A percentile compares a stretch with the other conserved stretches of the same genome.
phyloP scores from a whole-genome alignment of 805 yeast genomes.

The Suhomyces canberraensis region DNA sequence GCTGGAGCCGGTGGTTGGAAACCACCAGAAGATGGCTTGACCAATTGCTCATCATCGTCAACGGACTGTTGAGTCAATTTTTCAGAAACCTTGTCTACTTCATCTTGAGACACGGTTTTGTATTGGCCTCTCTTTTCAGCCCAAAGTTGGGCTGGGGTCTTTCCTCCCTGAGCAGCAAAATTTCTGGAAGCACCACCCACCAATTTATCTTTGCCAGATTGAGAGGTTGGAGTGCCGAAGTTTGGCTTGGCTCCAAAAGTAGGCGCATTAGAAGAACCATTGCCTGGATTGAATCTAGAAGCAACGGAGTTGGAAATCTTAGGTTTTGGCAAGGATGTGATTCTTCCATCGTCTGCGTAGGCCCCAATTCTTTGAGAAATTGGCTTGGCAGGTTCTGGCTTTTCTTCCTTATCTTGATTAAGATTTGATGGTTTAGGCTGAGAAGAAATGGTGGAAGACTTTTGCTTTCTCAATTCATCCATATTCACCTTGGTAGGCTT shows the following conservation, averaged over 20 bases:
- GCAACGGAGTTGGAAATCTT: slow-evolving; percentile 50
- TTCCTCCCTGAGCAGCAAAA: slow-evolving; percentile 69
- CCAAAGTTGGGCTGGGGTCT: slow-evolving; percentile 94
- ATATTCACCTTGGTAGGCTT: slow-evolving; percentile 64
- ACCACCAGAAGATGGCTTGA: slow-evolving; percentile 8
- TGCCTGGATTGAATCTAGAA: slow-evolving; percentile 42
- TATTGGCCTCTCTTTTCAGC: slow-evolving; percentile 82
- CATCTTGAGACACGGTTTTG: slow-evolving; percentile 36
- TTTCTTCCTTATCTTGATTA: slow-evolving; percentile 7
- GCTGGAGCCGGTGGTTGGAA: slow-evolving; percentile 6
- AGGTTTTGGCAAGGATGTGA: slow-evolving; percentile 63
- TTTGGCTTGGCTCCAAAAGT: slow-evolving; percentile 35
- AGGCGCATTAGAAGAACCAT: slow-evolving; percentile 18
- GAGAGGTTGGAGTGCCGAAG: slow-evolving; percentile 26
- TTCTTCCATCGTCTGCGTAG: slow-evolving; percentile 48
- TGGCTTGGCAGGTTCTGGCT: slow-evolving; percentile 38
- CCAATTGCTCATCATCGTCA: slow-evolving; percentile 15
- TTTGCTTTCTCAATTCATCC: slow-evolving; percentile 49
- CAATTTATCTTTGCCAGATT: slow-evolving; percentile 37
- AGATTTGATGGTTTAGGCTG: slow-evolving; percentile 26
- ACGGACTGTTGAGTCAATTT: slow-evolving; percentile 1
- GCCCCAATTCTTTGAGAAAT: slow-evolving; percentile 44
- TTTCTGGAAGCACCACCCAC: slow-evolving; percentile 59
- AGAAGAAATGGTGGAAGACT: slow-evolving; percentile 45
- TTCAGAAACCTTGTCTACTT: not conserved